A percentile compares a stretch with the other conserved stretches of the same genome.
phyloP scores from a whole-genome alignment of 805 yeast genomes.

The Scheffersomyces lignosus region DNA sequence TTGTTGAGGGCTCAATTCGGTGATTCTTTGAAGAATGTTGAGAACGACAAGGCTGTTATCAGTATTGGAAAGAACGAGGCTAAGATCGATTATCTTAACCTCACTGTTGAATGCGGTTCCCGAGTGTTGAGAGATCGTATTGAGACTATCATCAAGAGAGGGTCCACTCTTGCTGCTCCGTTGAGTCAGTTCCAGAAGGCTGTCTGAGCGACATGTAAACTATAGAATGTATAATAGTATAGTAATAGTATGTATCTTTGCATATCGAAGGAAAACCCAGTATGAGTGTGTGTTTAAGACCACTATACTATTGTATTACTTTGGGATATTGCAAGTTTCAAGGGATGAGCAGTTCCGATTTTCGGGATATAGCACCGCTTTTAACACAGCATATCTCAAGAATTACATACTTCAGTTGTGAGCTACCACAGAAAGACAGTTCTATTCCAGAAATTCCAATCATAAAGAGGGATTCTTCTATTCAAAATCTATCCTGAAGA shows the following conservation, averaged over 20 bases:
- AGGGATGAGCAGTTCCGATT: no score
- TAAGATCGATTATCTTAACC: slow-evolving; percentile 57
- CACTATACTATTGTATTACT: no score
- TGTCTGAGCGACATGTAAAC: slow-evolving; percentile 4
- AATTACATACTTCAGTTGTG: no score
- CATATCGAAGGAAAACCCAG: background rate
- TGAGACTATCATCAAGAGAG: slow-evolving; percentile 75
- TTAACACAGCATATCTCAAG: no score
- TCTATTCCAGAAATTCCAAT: no score
- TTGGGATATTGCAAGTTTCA: no score
- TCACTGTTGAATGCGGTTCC: slow-evolving; percentile 69
- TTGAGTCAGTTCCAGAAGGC: slow-evolving; percentile 48
- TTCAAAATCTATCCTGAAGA: no score
- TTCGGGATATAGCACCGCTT: no score
- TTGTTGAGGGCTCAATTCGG: slow-evolving; percentile 88
- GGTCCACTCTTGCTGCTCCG: slow-evolving; percentile 82
- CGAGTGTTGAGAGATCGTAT: slow-evolving; percentile 80
- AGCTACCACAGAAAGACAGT: no score
- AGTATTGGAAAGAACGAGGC: slow-evolving; percentile 79
- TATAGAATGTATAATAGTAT: background rate
- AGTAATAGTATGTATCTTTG: background rate
- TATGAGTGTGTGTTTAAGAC: background rate
- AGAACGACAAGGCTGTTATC: slow-evolving; percentile 54
- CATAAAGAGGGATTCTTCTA: no score
- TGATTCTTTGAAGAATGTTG: slow-evolving; percentile 50